A percentile compares a stretch with the other conserved stretches of the same genome.
These are phyloP conservation scores for Boletus bicolor DNA, from an alignment of 768 basidiomycete genomes.

Conservation along the genomic window DNA sequence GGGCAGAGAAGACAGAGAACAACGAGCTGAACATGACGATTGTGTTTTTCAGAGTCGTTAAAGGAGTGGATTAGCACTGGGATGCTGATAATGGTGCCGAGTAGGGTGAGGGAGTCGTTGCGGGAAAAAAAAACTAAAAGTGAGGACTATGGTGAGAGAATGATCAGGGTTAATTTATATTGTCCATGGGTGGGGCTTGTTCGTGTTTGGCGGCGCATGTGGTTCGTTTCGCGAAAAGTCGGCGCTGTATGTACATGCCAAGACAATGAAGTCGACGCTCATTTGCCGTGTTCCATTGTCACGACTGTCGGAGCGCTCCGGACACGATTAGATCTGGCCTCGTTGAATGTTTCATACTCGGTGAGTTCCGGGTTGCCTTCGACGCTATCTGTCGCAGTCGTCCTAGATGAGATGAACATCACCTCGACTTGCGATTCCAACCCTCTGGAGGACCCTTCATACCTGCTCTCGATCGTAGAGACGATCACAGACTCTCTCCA, in stretches of 20 bases:
- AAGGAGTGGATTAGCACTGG: slow-evolving; percentile 19
- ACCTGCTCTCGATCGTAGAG: slow-evolving; percentile 42
- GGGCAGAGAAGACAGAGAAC: slow-evolving; percentile 29
- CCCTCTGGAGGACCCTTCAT: slow-evolving; percentile 16
- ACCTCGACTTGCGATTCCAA: not conserved
- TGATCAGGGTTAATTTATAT: slow-evolving; percentile 15
- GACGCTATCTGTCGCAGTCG: too few relatives aligned
- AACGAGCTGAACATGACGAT: slow-evolving; percentile 22
- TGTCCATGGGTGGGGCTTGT: slow-evolving; percentile 13
- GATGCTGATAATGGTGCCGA: not conserved
- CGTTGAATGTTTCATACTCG: not conserved
- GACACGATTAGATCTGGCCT: too few relatives aligned
- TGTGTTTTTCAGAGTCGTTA: slow-evolving; percentile 6
- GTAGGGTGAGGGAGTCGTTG: not conserved
- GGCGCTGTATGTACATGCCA: not conserved
- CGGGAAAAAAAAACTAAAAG: not conserved
- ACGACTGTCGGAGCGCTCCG: not conserved
- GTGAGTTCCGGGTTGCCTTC: too few relatives aligned
- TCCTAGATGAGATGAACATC: not conserved
- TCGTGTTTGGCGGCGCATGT: slow-evolving; percentile 20
- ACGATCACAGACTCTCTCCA: slow-evolving; percentile 46
- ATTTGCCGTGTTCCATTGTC: not conserved
- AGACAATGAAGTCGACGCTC: not conserved
- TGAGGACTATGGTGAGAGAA: not conserved
- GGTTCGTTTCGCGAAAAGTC: slow-evolving; percentile 4